These are phyloP conservation scores for Pyrenula massariospora DNA, from an alignment of 495 filamentous ascomycete species.

Conservation along the genomic window DNA sequence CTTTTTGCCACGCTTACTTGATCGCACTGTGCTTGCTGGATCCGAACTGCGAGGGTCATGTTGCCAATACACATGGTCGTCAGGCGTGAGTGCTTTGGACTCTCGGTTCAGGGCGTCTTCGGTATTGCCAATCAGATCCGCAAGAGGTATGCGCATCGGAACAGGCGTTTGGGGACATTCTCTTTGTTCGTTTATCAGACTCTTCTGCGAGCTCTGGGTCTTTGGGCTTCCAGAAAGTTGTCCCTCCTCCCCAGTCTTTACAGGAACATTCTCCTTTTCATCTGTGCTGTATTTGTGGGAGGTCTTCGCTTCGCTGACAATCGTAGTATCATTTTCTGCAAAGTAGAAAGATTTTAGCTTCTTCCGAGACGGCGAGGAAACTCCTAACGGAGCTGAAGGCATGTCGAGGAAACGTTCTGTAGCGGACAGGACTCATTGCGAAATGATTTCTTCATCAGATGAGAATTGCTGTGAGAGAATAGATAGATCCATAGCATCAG, in stretches of 20 bases:
- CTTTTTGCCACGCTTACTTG: constrained; percentile 47
- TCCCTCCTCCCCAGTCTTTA: not conserved
- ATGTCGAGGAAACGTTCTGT: not conserved
- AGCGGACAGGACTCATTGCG: too few relatives aligned
- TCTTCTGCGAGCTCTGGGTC: constrained; percentile 27
- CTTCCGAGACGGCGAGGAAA: constrained; percentile 42
- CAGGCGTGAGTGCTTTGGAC: constrained; percentile 42
- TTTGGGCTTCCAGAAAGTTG: constrained; percentile 3
- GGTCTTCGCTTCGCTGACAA: constrained; percentile 16
- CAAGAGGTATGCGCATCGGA: constrained; percentile 53
- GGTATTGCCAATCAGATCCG: constrained; percentile 66
- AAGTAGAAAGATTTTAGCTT: constrained; percentile 50
- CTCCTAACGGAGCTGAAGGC: constrained; percentile 13
- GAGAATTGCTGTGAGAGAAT: too few relatives aligned
- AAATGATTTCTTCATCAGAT: too few relatives aligned
- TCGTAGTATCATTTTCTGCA: not conserved
- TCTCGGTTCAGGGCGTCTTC: constrained; percentile 40
- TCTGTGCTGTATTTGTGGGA: constrained; percentile 12
- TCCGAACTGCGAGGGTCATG: constrained; percentile 37
- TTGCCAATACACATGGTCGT: constrained; percentile 67
- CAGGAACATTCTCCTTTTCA: constrained; percentile 19
- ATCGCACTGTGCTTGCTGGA: constrained; percentile 25
- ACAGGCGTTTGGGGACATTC: constrained; percentile 63
- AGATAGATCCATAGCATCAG: too few relatives aligned
- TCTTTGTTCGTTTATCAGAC: constrained; percentile 28